Percentiles rank a stretch among this genome's conserved stretches.
These are phyloP conservation scores for Russula sp. DNA, from an alignment of 768 basidiomycete species.

Conservation along the genomic window DNA sequence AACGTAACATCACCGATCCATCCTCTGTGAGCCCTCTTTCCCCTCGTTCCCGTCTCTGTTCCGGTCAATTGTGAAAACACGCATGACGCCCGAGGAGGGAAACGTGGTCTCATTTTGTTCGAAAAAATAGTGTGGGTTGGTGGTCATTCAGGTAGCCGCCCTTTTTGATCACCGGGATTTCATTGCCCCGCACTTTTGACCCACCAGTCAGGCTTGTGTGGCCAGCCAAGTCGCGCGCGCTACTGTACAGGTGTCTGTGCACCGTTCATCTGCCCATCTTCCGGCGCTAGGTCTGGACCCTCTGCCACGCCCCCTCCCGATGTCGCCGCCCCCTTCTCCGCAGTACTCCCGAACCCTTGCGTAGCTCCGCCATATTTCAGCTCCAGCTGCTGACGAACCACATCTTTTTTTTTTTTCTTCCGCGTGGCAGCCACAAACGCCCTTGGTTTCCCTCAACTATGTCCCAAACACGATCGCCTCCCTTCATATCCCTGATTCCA, in stretches of 20 bases:
- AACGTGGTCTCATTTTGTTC: neutral
- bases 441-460: slow-evolving; percentile 49
- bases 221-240: neutral
- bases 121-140: neutral
- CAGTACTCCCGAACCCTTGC: neutral
- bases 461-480: slow-evolving; percentile 57
- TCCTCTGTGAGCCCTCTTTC: slow-evolving; percentile 34
- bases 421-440: slow-evolving; percentile 31
- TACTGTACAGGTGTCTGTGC: neutral
- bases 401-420: neutral
- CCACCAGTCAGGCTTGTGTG: neutral
- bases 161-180: neutral
- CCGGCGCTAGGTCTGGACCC: neutral
- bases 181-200: neutral
- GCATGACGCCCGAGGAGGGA: too few relatives aligned
- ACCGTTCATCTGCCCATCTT: neutral
- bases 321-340: neutral
- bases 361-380: neutral
- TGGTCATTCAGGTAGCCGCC: too few relatives aligned
- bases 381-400: neutral
- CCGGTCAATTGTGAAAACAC: neutral
- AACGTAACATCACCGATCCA: slow-evolving; percentile 48
- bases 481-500: slow-evolving; percentile 41
- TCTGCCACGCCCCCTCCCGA: neutral
- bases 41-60: too few relatives aligned